These are phyloP conservation scores for Nosema muscidifuracis DNA, from an alignment of 371 early-diverging fungal genomes.

Conservation along the genomic window DNA sequence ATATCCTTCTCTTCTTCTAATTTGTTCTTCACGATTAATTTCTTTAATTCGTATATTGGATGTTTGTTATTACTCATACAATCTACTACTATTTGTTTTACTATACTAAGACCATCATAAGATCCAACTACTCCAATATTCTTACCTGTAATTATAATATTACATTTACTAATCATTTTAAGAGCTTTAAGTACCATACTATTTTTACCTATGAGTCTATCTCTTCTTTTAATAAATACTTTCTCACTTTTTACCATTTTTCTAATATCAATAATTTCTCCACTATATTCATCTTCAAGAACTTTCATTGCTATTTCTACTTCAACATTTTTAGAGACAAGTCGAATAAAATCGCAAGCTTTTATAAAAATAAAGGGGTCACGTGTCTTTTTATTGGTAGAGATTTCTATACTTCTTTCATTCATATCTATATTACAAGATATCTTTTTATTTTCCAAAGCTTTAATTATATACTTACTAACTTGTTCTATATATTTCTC, in stretches of 20 bases:
- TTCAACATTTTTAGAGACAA: conserved; percentile 84
- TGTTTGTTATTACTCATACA: conserved; percentile 93
- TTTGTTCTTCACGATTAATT: conserved; percentile 92
- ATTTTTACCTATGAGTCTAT: conserved; percentile 87
- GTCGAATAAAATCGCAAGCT: conserved; percentile 85
- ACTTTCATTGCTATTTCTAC: conserved; percentile 71
- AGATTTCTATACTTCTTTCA: conserved; percentile 90
- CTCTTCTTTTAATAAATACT: conserved; percentile 88
- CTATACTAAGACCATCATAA: conserved; percentile 71
- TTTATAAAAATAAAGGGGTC: conserved; percentile 93
- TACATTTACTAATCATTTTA: conserved; percentile 85
- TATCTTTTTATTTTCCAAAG: conserved; percentile 78
- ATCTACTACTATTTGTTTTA: conserved; percentile 78
- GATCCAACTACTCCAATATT: conserved; percentile 89
- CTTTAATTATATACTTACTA: conserved; percentile 82
- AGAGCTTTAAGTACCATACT: conserved; percentile 91
- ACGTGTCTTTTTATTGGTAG: conserved; percentile 85
- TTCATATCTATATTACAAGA: conserved; percentile 81
- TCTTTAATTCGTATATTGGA: conserved; percentile 96
- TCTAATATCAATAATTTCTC: conserved; percentile 92
- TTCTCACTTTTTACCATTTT: conserved; percentile 84
- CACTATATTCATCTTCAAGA: conserved; percentile 81
- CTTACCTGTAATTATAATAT: conserved; percentile 91
- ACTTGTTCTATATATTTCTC: conserved; percentile 83
- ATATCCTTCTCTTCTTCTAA: conserved; percentile 86